Evolutionary conservation across 345 rosid genomes (phyloP), one percentile per base, ranked within the genome.

Genomic region (Moricandia arvensis): DNA sequence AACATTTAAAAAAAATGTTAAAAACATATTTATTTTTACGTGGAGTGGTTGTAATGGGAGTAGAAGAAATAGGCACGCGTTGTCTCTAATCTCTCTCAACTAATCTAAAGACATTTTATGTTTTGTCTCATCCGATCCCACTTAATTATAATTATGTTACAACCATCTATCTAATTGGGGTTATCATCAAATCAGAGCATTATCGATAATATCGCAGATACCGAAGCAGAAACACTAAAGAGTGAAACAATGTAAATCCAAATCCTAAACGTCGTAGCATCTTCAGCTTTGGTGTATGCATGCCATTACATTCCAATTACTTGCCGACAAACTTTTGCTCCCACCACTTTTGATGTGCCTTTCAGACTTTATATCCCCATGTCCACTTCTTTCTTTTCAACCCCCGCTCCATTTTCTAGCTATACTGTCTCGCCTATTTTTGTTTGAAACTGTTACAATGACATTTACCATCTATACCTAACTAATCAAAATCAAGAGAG

Each of bases 251-350:
- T 31, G 70, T 69, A 77, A 67, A 59, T 61, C 81, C 77, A 78
- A 82, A 84, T 73, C 79, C 77, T 64, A 66, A 68, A 75, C 77
- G 69, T 66, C 68, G 73, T 74, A 55, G 89, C 85, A 82, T 82
- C 81, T 87, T 78, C 90, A 87, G 89, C 88, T 85, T 89, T 87
- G 84, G 72, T 66, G 68, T 80, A 17, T 79, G 89, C 96, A 87
- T 87, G 91, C 90, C 91, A 89, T 86, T 83, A 82, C 74, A 73
- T 49, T 85, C 91, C 93, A 90, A 78, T 43, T 54, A 58, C 86
- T 69, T 76, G 11, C 66, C 60, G 91, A 90, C 91, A 88, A 90
- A 41, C 71, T 27, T 66, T 62, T 73, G 68, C 58, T 78, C 81
- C 81, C 81, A 67, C 78, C 81, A 73, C 78, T 73, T 79, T 79